These are phyloP conservation scores for Iberis pinnata DNA, from an alignment of 345 rosid species.

Conservation along the genomic window DNA sequence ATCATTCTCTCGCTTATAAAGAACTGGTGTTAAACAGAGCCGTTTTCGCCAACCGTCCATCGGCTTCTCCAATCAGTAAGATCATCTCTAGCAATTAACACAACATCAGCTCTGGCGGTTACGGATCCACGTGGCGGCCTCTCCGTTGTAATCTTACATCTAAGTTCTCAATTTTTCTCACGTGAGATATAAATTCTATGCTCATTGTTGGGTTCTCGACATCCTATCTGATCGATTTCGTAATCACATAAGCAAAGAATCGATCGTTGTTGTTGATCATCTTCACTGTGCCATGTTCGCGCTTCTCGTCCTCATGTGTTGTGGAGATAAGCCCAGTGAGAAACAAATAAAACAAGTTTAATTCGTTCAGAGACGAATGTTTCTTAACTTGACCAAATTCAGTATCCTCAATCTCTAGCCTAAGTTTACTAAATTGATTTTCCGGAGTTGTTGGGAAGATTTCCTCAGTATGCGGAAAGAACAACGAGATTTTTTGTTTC, in stretches of 20 bases:
- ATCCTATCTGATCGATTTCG: conserved; percentile 4
- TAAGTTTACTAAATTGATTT: conserved; percentile 21
- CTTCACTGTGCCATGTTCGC: conserved; percentile 27
- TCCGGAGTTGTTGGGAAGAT: conserved; percentile 22
- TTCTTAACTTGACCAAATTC: neutral
- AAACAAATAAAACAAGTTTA: conserved; percentile 24
- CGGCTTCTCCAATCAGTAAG: neutral
- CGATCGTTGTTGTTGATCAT: conserved; percentile 15
- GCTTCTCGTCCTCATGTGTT: conserved; percentile 31
- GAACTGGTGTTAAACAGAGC: conserved; percentile 29
- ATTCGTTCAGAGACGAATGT: conserved; percentile 2
- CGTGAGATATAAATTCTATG: conserved; percentile 5
- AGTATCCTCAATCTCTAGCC: conserved; percentile 27
- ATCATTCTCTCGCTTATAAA: conserved; percentile 22
- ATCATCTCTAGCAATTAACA: conserved; percentile 18
- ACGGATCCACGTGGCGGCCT: conserved; percentile 24
- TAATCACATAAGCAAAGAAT: conserved; percentile 8
- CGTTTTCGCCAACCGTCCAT: conserved; percentile 29
- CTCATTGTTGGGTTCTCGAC: conserved; percentile 17
- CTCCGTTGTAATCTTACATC: conserved; percentile 24
- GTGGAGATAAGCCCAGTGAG: conserved; percentile 29
- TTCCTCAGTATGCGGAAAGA: conserved; percentile 11
- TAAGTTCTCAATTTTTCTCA: conserved; percentile 12
- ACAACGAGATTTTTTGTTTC: conserved; percentile 14
- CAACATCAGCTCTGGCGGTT: conserved; percentile 13